Percentiles rank a stretch among this genome's conserved stretches.
Evolutionary conservation across 148 eudicot species (phyloP).

Genomic region (Amaranthus cruentus): DNA sequence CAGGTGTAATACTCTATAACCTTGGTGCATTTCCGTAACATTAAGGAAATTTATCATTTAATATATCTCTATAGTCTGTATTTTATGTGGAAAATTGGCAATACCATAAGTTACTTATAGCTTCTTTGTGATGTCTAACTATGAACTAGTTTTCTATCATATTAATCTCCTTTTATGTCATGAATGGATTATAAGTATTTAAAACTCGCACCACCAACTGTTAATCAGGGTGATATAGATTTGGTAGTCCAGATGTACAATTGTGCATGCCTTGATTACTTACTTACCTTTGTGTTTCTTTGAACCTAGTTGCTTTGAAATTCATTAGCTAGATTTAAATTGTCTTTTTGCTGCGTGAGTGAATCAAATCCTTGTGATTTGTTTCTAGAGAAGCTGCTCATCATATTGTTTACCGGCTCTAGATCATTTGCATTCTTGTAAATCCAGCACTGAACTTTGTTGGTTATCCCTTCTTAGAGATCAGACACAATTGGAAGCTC

Average conservation of each 20-base stretch:
- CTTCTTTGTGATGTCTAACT: background rate
- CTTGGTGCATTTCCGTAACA: background rate
- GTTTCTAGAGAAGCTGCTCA: background rate
- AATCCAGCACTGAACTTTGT: background rate
- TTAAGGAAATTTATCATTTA: background rate
- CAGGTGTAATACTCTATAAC: slow-evolving; percentile 42
- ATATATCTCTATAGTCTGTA: background rate
- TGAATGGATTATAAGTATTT: background rate
- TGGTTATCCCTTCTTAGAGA: background rate
- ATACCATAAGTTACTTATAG: background rate
- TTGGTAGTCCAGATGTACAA: background rate
- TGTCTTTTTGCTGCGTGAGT: background rate
- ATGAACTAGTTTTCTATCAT: background rate
- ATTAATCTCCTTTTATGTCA: background rate
- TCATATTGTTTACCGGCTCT: background rate
- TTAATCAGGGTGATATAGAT: background rate
- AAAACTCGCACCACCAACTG: background rate
- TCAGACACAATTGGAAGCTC: no score
- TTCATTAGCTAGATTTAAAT: background rate
- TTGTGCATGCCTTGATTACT: background rate
- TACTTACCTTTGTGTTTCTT: background rate
- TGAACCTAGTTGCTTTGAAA: background rate
- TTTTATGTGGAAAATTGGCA: background rate
- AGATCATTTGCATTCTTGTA: background rate
- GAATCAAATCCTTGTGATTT: background rate